phyloP scores from a whole-genome alignment of 1,139 yeast genomes.

The Blastobotrys elegans region DNA sequence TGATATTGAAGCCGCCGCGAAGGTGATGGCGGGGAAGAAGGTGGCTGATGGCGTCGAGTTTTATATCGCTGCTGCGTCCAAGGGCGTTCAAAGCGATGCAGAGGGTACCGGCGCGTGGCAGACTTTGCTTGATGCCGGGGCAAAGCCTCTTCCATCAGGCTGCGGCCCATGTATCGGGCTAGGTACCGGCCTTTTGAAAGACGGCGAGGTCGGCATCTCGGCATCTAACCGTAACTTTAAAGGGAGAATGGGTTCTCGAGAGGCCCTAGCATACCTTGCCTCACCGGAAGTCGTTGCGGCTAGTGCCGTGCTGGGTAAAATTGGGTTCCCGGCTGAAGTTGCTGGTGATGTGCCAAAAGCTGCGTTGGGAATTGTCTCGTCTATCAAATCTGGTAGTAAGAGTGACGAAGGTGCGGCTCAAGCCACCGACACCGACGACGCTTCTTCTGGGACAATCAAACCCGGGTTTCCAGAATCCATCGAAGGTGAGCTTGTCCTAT shows the following conservation, averaged over 20 bases:
- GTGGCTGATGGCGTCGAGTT: constrained; percentile 88
- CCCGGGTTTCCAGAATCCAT: constrained; percentile 88
- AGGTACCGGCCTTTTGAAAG: constrained; percentile 87
- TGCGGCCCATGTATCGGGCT: constrained; percentile 99
- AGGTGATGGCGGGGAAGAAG: constrained; percentile 70
- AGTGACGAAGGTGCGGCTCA: constrained; percentile 34
- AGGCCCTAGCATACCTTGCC: constrained; percentile 91
- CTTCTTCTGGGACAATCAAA: constrained; percentile 56
- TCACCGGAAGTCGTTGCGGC: constrained; percentile 99
- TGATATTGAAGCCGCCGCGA: constrained; percentile 93
- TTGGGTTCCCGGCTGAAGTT: constrained; percentile 88
- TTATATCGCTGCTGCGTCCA: constrained; percentile 96
- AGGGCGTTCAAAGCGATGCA: constrained; percentile 88
- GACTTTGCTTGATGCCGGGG: constrained; percentile 83
- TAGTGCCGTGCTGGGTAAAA: constrained; percentile 87
- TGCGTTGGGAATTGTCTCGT: constrained; percentile 43
- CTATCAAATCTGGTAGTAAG: constrained; percentile 33
- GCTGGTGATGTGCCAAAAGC: constrained; percentile 48
- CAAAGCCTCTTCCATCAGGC: constrained; percentile 93
- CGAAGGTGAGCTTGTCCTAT: constrained; percentile 84
- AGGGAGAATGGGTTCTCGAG: constrained; percentile 98
- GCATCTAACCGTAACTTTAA: constrained; percentile 98
- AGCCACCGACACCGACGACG: constrained; percentile 33
- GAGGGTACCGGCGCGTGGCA: constrained; percentile 91
- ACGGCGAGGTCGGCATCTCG: constrained; percentile 96